A percentile compares a stretch with the other conserved stretches of the same genome.
These are phyloP conservation scores for Emmonsiellopsis sp. DNA, from an alignment of 2,329 filamentous ascomycete species.

Conservation along the genomic window DNA sequence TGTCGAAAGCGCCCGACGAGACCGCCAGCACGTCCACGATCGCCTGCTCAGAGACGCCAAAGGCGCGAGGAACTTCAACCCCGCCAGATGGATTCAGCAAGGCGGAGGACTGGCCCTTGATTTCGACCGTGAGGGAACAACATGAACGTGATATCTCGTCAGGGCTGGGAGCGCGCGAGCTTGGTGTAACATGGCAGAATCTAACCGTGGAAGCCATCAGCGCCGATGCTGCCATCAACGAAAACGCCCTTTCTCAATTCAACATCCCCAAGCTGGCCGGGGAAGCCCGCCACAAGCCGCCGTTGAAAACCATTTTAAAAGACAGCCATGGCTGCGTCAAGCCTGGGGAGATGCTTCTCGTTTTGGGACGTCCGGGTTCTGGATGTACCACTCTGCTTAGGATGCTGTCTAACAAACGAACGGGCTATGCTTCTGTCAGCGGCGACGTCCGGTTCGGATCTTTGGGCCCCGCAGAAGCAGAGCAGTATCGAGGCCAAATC, in stretches of 20 bases:
- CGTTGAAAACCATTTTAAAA: constrained; percentile 55
- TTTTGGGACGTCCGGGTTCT: constrained; percentile 55
- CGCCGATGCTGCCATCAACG: constrained; percentile 54
- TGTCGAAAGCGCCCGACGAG: too few relatives aligned
- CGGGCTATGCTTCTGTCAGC: constrained; percentile 55
- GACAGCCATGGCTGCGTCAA: constrained; percentile 53
- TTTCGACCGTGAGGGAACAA: too few relatives aligned
- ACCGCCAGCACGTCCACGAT: too few relatives aligned
- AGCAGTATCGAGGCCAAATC: constrained; percentile 67
- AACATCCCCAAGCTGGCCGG: constrained; percentile 45
- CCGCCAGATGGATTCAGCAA: too few relatives aligned
- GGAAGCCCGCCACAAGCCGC: constrained; percentile 46
- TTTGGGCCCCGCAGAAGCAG: constrained; percentile 59
- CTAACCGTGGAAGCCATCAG: constrained; percentile 54
- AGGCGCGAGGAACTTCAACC: too few relatives aligned
- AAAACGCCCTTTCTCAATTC: constrained; percentile 53
- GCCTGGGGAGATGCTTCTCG: constrained; percentile 47
- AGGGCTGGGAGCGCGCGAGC: constrained; percentile 25
- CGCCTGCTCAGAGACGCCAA: too few relatives aligned
- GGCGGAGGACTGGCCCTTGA: too few relatives aligned
- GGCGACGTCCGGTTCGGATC: constrained; percentile 71
- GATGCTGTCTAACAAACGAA: constrained; percentile 71
- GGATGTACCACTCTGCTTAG: constrained; percentile 73
- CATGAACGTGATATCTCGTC: too few relatives aligned
- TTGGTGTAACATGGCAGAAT: constrained; percentile 57